A percentile compares a stretch with the other conserved stretches of the same genome.
phyloP scores from a whole-genome alignment of 2,329 filamentous ascomycete genomes.

The Colletotrichum caudatum region DNA sequence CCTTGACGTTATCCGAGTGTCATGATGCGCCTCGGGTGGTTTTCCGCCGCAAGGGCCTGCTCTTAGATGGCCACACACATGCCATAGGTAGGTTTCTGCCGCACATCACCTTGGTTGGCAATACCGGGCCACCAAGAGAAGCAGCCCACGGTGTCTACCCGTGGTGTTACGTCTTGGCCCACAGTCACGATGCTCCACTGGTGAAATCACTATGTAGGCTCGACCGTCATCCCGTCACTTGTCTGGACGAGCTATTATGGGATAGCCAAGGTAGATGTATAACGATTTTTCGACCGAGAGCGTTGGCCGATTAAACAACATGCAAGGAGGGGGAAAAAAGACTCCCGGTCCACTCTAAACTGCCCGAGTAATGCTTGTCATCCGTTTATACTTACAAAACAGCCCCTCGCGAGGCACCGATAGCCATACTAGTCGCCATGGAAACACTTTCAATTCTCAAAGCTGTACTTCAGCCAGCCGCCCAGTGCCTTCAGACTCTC shows the following conservation, averaged over 20 bases:
- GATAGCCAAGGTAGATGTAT: conserved; percentile 5
- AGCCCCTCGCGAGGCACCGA: conserved; percentile 6
- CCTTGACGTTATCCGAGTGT: conserved; percentile 36
- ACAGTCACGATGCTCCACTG: conserved; percentile 16
- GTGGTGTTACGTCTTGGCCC: conserved; percentile 6
- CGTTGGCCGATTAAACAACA: conserved; percentile 6
- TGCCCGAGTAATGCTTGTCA: conserved; percentile 38
- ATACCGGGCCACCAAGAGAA: conserved; percentile 14
- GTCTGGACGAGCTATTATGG: not conserved
- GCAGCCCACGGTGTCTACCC: conserved; percentile 11
- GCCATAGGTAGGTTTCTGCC: conserved; percentile 1
- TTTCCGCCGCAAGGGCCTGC: conserved; percentile 36
- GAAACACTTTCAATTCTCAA: conserved; percentile 54
- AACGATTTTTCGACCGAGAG: conserved; percentile 26
- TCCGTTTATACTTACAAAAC: conserved; percentile 37
- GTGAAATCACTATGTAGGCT: not conserved
- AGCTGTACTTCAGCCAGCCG: conserved; percentile 74
- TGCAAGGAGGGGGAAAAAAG: conserved; percentile 4
- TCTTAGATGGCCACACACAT: conserved; percentile 22
- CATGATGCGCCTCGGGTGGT: conserved; percentile 39
- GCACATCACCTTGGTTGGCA: conserved; percentile 8
- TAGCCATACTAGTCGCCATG: conserved; percentile 8
- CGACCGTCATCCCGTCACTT: conserved; percentile 10
- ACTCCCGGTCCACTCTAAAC: conserved; percentile 37
- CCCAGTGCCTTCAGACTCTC: conserved; percentile 88